Evolutionary conservation across 768 basidiomycete species (phyloP), one percentile per base, ranked within the genome.

Genomic region (Leucogyrophana mollusca): DNA sequence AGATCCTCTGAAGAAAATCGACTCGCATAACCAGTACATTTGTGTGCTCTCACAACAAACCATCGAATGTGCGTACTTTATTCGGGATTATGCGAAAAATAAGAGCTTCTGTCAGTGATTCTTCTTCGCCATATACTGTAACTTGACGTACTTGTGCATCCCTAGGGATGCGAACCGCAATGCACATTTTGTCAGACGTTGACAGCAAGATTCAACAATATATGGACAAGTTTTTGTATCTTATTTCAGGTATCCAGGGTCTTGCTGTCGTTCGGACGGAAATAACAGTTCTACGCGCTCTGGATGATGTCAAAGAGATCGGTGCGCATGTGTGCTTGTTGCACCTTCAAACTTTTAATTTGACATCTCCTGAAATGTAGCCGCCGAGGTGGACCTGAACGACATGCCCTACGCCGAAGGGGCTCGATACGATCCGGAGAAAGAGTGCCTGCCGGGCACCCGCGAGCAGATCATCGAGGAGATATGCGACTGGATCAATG

Each of bases 401-500:
- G 18, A 18, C 33, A 45, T 38, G 23, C 9, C 21, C 13, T 21
- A 24, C 21, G 44, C 35, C 3, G 7, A 1, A 1, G 44, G 22
- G 8, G 24, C 34, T 3, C 23, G 44, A n/a, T 9, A 24, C 1
- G 43, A 52, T 25, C 50, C 59, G 7, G 46, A 55, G 10, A 38
- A 40, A 35, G 1, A 3, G 32, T 62, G 59, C 36, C 47, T 58
- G 9, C 32, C 38, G 2, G 52, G 47, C 9, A 66, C 64, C 7
- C 58, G 56, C 9, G 22, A 41, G 21, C 41, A 43, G 9, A 51
- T 66, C 22, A 45, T 65, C 33, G 52, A 58, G 16, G 52, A 55
- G 17, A 59, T 67, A 23, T 45, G 35, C 32, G 34, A 49, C 17
- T 67, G 64, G 65, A 40, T 50, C 18, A n/a, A n/a, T n/a, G n/a